Conservation (phyloP, 805 yeast genomes). For the Starmera pachycereana region DNA sequence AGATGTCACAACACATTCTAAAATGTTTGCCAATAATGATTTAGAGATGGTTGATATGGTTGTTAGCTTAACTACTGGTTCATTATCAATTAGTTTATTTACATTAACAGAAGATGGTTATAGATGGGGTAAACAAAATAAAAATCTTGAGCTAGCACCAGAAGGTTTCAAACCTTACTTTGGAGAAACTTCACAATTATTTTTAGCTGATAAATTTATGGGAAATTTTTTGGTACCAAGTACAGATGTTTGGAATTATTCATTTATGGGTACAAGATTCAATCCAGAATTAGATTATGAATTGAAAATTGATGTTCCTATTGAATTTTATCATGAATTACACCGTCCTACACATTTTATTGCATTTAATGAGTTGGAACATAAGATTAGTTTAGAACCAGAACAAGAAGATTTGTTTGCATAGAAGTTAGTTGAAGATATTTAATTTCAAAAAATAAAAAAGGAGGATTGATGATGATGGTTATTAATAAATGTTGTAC, state of each 20-base stretch:
- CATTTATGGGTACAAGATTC: conserved; percentile 84
- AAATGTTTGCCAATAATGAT: conserved; percentile 25
- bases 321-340: conserved; percentile 70
- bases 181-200: conserved; percentile 53
- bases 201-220: conserved; percentile 61
- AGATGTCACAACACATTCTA: conserved; percentile 54
- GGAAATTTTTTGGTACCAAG: conserved; percentile 87
- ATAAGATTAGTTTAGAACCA: conserved; percentile 43
- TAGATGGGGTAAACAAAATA: conserved; percentile 65
- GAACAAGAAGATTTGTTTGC: conserved; percentile 58
- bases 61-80: conserved; percentile 74
- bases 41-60: conserved; percentile 42
- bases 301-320: conserved; percentile 68
- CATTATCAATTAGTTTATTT: conserved; percentile 65
- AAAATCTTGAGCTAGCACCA: conserved; percentile 44
- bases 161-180: conserved; percentile 56
- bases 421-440: too few species aligned
- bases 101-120: conserved; percentile 54
- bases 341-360: conserved; percentile 88
- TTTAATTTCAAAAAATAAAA: too few species aligned
- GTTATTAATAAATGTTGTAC: neutral
- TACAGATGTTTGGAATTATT: conserved; percentile 80
- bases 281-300: conserved; percentile 47
- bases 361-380: conserved; percentile 59
- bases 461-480: too few species aligned